Conservation (phyloP, 352 stramenopile genomes). For the Globisporangium cystogenes region DNA sequence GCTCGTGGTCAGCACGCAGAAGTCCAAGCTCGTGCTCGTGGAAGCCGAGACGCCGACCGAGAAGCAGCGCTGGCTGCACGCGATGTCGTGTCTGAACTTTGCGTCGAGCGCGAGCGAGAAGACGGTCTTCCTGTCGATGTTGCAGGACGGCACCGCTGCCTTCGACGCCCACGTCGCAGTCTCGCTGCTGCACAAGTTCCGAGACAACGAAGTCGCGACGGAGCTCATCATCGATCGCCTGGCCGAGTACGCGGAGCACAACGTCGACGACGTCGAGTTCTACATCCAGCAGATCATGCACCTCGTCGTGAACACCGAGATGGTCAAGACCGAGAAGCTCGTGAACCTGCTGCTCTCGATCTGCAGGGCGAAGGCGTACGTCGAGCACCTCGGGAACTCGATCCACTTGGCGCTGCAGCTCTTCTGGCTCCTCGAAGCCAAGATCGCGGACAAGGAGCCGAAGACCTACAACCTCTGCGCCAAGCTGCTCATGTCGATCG, state of each 20-base stretch:
- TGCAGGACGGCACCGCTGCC: conserved; percentile 29
- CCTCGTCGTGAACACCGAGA: conserved; percentile 56
- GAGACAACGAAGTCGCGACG: conserved; percentile 53
- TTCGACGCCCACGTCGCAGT: conserved; percentile 73
- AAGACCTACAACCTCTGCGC: conserved; percentile 74
- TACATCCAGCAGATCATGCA: conserved; percentile 82
- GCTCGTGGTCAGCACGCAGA: conserved; percentile 61
- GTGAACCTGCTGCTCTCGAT: conserved; percentile 73
- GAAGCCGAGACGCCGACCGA: conserved; percentile 70
- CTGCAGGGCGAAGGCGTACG: conserved; percentile 68
- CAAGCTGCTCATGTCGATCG: conserved; percentile 79
- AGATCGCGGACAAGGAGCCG: conserved; percentile 64
- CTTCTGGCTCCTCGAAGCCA: conserved; percentile 75
- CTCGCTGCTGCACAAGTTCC: conserved; percentile 62
- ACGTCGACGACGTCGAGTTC: conserved; percentile 79
- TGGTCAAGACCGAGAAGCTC: conserved; percentile 57
- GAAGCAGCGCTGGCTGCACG: conserved; percentile 74
- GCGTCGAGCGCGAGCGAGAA: conserved; percentile 42
- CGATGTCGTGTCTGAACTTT: conserved; percentile 62
- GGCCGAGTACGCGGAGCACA: conserved; percentile 50
- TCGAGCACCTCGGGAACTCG: conserved; percentile 74
- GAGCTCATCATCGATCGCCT: conserved; percentile 66
- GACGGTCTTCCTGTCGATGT: conserved; percentile 44
- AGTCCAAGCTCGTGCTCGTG: conserved; percentile 62
- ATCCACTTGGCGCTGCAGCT: conserved; percentile 72